Conservation (phyloP, 164 flowering plant species). For the Liriodendron chinense region DNA sequence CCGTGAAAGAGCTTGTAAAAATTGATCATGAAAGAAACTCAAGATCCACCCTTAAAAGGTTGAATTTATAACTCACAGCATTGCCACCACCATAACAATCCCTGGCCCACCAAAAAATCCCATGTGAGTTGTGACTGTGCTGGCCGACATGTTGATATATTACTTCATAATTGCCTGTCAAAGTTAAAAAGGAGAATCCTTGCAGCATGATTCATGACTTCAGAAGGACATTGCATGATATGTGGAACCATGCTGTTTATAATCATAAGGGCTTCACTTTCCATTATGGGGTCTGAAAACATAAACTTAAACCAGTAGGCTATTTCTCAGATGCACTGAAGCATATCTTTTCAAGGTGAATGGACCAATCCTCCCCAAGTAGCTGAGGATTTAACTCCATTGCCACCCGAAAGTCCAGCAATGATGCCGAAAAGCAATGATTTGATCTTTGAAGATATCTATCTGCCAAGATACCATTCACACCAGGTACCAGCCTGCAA, state of each 20-base stretch:
- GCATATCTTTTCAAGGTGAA: slow-evolving; percentile 61
- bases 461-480: slow-evolving; percentile 23
- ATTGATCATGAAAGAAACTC: slow-evolving; percentile 7
- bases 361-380: slow-evolving; percentile 81
- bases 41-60: slow-evolving; percentile 5
- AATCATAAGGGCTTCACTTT: background rate
- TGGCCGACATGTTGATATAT: background rate
- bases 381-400: slow-evolving; percentile 67
- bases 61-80: slow-evolving; percentile 8
- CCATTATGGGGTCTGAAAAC: background rate
- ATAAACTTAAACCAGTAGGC: slow-evolving; percentile 26
- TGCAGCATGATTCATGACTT: background rate
- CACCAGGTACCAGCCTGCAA: slow-evolving; percentile 17
- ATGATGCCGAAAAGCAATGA: slow-evolving; percentile 30
- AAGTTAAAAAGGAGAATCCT: background rate
- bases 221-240: background rate
- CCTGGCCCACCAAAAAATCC: background rate
- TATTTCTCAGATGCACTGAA: slow-evolving; percentile 30
- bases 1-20: slow-evolving; percentile 10
- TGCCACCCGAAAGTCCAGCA: slow-evolving; percentile 58
- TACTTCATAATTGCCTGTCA: background rate
- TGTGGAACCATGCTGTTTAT: background rate
- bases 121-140: background rate
- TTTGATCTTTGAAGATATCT: slow-evolving; percentile 19
- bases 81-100: background rate